A percentile compares a stretch with the other conserved stretches of the same genome.
Conservation (phyloP, 768 basidiomycete species). For the Collybia mongolica region DNA sequence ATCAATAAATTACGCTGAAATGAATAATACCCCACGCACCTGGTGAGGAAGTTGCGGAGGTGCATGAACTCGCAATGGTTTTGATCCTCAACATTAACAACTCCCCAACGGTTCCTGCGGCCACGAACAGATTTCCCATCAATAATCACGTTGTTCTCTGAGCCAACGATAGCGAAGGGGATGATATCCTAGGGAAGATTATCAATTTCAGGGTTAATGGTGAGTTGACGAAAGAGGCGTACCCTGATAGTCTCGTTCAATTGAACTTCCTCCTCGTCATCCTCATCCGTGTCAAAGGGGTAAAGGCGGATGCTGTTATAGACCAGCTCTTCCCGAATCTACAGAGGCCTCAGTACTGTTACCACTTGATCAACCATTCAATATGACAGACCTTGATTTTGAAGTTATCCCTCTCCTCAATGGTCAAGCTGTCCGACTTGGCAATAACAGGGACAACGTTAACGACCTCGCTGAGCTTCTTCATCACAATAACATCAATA, state of each 20-base stretch:
- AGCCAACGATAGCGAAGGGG: constrained; percentile 97
- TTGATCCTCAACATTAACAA: constrained; percentile 97
- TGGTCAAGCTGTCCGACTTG: constrained; percentile 91
- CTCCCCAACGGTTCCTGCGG: constrained; percentile 97
- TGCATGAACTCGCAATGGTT: constrained; percentile 98
- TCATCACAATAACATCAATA: constrained; percentile 98
- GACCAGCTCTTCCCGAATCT: constrained; percentile 92
- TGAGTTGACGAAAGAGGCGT: constrained; percentile 23
- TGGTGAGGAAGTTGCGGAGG: constrained; percentile 93
- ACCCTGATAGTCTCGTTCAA: constrained; percentile 91
- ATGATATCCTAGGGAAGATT: constrained; percentile 69
- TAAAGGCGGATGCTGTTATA: constrained; percentile 93
- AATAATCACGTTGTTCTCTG: constrained; percentile 91
- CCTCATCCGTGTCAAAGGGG: constrained; percentile 96
- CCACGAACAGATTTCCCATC: constrained; percentile 95
- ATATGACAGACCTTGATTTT: constrained; percentile 72
- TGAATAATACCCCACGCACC: constrained; percentile 40
- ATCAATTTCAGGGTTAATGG: not conserved
- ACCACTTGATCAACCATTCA: too few relatives aligned
- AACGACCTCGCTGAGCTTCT: constrained; percentile 97
- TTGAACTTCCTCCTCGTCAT: constrained; percentile 88
- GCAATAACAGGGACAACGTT: constrained; percentile 99
- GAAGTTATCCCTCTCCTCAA: constrained; percentile 91
- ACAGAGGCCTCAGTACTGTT: constrained; percentile 10
- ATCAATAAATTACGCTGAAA: not conserved